phyloP scores from a whole-genome alignment of 768 basidiomycete species.

The Lentinula sp. region DNA sequence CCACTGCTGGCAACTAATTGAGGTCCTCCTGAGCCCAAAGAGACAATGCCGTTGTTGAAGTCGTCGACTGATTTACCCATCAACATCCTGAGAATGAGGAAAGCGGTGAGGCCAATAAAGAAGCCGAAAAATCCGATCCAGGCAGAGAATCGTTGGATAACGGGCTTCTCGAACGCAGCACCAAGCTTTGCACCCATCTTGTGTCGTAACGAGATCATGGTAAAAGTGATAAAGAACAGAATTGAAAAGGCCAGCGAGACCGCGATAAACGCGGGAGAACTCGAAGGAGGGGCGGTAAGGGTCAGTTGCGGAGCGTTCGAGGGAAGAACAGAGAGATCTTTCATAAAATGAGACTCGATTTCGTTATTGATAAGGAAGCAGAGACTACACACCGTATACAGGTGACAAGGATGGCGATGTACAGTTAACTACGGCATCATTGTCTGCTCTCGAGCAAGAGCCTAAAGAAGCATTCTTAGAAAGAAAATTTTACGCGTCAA shows the following conservation, averaged over 20 bases:
- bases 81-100: conserved; percentile 73
- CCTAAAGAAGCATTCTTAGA: conserved; percentile 31
- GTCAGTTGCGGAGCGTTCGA: conserved; percentile 45
- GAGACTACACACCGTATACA: conserved; percentile 45
- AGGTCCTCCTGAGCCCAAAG: conserved; percentile 48
- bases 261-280: conserved; percentile 59
- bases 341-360: not conserved
- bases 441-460: conserved; percentile 54
- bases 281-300: conserved; percentile 53
- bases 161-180: conserved; percentile 46
- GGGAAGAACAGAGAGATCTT: conserved; percentile 65
- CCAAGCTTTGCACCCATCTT: conserved; percentile 51
- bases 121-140: conserved; percentile 80
- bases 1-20: conserved; percentile 55
- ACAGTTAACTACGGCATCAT: conserved; percentile 48
- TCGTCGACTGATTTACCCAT: conserved; percentile 75
- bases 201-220: conserved; percentile 59
- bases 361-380: not conserved
- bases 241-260: conserved; percentile 50
- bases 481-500: not conserved
- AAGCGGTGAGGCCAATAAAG: conserved; percentile 65
- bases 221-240: conserved; percentile 62
- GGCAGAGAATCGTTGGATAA: conserved; percentile 52
- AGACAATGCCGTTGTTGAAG: conserved; percentile 59
- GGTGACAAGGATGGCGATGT: conserved; percentile 50